Evolutionary conservation across 2,329 filamentous ascomycete genomes (phyloP), one percentile per base, ranked within the genome.

Genomic region (Phaeoacremonium minimum): DNA sequence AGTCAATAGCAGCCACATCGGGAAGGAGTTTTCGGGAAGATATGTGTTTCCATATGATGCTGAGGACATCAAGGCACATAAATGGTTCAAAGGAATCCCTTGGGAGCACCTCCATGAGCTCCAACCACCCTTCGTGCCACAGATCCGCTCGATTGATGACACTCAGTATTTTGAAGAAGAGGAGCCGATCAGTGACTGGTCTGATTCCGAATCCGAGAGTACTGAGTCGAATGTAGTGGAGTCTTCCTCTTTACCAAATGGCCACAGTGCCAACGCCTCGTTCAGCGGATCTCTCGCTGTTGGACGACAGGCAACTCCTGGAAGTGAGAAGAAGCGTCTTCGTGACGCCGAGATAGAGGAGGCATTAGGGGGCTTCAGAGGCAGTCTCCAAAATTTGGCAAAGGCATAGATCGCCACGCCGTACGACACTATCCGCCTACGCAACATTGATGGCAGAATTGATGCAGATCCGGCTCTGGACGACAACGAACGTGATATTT

Each of bases 91-190:
- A 38, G 78, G 80, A 33, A 77, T 94, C 13, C 75, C 78, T 1
- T 97, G 88, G 93, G 77, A 85, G 12, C 75, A 75, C 1, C 61
- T 95, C 13, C 85, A 93, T 51, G 62, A 74, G 20, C 73, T 78
- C 37, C 67, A 67, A 7, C 90, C 91, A 1, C 90, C 90, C 0
- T 91, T 94, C 50, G 67, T 94, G 1, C 91, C 91, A 0, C 73
- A 79, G 8, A 80, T 96, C 16, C 69, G 69, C 28, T 67, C 69
- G 18, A 66, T 72, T 45, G 82, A 85, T 35, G 85, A 90, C 53
- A 93, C 89, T 1, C 87, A 85, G 50, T 97, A 95, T 56, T 97
- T 97, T 53, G 87, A 95, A 40, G 83, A 89, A 33, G 86, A 88
- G 45, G 80, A 86, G 28, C 71, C 83, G 18, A 78, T 91, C 35